Conservation (phyloP, 2,329 filamentous ascomycete species). For the Penicillium brevicompactum region DNA sequence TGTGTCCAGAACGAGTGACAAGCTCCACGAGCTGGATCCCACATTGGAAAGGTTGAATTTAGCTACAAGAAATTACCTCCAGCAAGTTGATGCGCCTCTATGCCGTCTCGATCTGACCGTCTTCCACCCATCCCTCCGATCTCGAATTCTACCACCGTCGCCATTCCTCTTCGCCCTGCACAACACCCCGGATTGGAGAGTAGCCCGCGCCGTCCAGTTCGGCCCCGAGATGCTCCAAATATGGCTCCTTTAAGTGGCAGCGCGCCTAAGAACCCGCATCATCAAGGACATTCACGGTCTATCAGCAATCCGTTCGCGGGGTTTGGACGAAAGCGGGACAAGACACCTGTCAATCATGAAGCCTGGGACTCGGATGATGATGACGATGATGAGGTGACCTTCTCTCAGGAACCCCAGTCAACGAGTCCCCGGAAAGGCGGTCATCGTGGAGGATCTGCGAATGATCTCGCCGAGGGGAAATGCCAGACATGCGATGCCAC, state of each 20-base stretch:
- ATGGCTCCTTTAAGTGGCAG: constrained; percentile 24
- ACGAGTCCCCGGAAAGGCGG: constrained; percentile 43
- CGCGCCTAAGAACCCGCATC: constrained; percentile 18
- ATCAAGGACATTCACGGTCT: constrained; percentile 61
- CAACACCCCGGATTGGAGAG: constrained; percentile 20
- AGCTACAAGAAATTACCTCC: neutral
- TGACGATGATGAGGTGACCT: constrained; percentile 34
- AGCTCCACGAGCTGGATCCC: constrained; percentile 12
- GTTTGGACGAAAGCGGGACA: constrained; percentile 54
- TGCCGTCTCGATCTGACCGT: constrained; percentile 40
- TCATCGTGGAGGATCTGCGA: constrained; percentile 45
- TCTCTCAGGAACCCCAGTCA: constrained; percentile 36
- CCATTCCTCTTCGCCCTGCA: constrained; percentile 22
- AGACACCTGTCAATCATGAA: constrained; percentile 50
- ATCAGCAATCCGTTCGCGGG: constrained; percentile 75
- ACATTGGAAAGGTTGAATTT: constrained; percentile 1
- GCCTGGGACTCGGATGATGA: constrained; percentile 51
- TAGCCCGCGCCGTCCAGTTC: constrained; percentile 20
- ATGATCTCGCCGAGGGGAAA: constrained; percentile 68
- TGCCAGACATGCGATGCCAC: constrained; percentile 86
- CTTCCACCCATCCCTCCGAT: constrained; percentile 32
- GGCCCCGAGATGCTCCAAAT: constrained; percentile 29
- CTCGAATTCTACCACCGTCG: constrained; percentile 21
- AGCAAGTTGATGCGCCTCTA: constrained; percentile 34
- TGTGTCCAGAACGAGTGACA: constrained; percentile 15